Conservation (phyloP, 768 basidiomycete species). For the Coprinellus aureogranulatus region DNA sequence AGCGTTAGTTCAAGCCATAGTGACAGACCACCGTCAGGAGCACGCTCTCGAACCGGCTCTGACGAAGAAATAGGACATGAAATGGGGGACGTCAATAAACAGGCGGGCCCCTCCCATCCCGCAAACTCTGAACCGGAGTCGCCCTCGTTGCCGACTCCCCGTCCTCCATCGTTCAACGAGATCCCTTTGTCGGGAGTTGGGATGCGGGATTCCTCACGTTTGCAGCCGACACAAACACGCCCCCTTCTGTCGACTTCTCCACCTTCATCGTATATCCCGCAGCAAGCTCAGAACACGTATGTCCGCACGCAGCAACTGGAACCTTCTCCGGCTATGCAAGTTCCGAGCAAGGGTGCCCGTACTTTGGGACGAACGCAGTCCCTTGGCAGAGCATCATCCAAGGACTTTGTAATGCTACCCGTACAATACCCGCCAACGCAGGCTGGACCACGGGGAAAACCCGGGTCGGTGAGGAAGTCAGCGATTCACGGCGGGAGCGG, state of each 20-base stretch:
- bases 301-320: constrained; percentile 52
- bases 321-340: constrained; percentile 52
- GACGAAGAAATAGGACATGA: constrained; percentile 43
- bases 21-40: constrained; percentile 21
- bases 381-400: neutral
- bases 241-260: constrained; percentile 30
- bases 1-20: constrained; percentile 45
- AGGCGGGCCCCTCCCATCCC: neutral
- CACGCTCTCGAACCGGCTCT: constrained; percentile 26
- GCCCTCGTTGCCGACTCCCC: constrained; percentile 14
- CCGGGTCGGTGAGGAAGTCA: neutral
- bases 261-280: constrained; percentile 34
- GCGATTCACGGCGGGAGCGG: neutral
- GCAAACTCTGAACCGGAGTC: neutral
- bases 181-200: neutral
- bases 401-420: neutral
- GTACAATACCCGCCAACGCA: neutral
- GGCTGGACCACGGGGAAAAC: neutral
- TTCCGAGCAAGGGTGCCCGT: constrained; percentile 28
- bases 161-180: constrained; percentile 2
- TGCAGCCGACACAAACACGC: constrained; percentile 17
- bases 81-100: constrained; percentile 37
- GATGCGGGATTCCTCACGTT: constrained; percentile 13
- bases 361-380: neutral
- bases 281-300: constrained; percentile 28